A percentile compares a stretch with the other conserved stretches of the same genome.
phyloP scores from a whole-genome alignment of 441 rosid species.

The Pelargonium citronellum region DNA sequence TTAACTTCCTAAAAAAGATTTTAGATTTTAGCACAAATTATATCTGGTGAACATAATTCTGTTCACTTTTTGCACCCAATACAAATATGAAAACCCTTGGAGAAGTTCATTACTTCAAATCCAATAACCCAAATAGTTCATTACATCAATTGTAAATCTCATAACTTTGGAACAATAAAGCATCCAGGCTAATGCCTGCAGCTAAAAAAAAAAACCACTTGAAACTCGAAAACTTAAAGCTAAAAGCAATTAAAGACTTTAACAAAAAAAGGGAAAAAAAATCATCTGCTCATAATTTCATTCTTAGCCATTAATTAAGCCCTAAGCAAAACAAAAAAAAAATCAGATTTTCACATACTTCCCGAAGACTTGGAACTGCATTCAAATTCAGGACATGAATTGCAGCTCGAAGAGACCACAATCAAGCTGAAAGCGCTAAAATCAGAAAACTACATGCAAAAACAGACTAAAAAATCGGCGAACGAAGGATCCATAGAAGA shows the following conservation, averaged over 20 bases:
- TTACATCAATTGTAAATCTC: background rate
- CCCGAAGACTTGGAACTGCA: conserved; percentile 28
- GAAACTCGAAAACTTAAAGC: background rate
- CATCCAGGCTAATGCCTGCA: background rate
- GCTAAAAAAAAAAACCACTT: background rate
- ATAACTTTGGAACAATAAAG: background rate
- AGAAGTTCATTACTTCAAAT: background rate
- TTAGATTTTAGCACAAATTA: background rate
- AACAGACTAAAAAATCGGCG: background rate
- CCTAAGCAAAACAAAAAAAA: background rate
- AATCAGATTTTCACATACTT: background rate
- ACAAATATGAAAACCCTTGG: background rate
- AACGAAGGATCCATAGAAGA: conserved; percentile 1
- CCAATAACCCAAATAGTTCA: background rate
- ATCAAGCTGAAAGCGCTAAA: background rate
- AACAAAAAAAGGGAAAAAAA: background rate
- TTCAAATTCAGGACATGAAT: conserved; percentile 21
- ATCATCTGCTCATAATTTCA: background rate
- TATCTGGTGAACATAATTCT: background rate
- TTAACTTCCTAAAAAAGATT: background rate
- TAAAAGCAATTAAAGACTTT: background rate
- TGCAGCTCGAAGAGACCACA: conserved; percentile 6
- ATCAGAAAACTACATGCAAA: background rate
- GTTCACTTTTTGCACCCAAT: background rate
- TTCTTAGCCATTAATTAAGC: no score